phyloP scores from a whole-genome alignment of 2,329 filamentous ascomycete species.

The Cordyceps tenuipes region DNA sequence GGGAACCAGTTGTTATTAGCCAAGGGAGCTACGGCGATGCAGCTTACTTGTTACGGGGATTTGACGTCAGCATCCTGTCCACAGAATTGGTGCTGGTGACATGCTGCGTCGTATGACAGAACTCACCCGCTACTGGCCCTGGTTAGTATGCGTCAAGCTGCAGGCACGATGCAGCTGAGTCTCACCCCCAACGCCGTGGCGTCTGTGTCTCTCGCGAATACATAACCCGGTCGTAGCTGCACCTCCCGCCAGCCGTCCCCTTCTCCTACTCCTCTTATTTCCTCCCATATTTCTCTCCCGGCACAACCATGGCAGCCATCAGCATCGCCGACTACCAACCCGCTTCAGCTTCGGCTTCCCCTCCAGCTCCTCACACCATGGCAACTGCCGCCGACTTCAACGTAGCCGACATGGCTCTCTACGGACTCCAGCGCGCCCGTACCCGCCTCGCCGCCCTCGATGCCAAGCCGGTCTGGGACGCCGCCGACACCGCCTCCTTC shows the following conservation, averaged over 20 bases:
- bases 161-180: background rate
- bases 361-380: too few species aligned
- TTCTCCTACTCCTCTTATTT: background rate
- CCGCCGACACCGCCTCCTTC: constrained; percentile 16
- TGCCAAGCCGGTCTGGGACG: constrained; percentile 14
- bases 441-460: background rate
- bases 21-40: too few species aligned
- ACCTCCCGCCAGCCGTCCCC: background rate
- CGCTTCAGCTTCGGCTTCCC: background rate
- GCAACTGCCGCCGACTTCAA: background rate
- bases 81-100: background rate
- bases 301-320: background rate
- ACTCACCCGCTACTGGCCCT: background rate
- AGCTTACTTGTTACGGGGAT: too few species aligned
- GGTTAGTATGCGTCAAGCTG: background rate
- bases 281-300: background rate
- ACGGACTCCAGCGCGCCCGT: background rate
- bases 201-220: background rate
- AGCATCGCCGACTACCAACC: background rate
- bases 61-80: too few species aligned
- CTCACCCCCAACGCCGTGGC: background rate
- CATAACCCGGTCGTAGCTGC: background rate
- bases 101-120: too few species aligned
- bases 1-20: too few species aligned
- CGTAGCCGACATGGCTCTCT: constrained; percentile 7